A percentile compares a stretch with the other conserved stretches of the same genome.
Evolutionary conservation across 208 protist species (phyloP).

Genomic region (Acanthamoeba sp.): DNA sequence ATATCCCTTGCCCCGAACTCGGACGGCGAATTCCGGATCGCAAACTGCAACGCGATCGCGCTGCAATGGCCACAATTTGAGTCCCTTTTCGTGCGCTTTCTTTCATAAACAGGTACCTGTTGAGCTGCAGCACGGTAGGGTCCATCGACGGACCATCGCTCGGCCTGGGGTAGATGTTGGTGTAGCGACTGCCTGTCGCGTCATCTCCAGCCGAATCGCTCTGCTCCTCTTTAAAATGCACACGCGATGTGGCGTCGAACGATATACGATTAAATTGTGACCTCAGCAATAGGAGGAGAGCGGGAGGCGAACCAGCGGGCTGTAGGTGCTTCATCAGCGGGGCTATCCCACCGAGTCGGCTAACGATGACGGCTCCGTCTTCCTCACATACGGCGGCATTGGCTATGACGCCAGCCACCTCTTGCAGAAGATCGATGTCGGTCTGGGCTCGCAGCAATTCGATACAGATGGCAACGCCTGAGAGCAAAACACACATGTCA

Average conservation of each 20-base stretch:
- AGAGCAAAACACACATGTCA: not conserved
- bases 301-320: not conserved
- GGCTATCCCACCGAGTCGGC: conserved; percentile 33
- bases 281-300: not conserved
- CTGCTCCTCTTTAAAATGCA: not conserved
- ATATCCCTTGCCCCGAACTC: conserved; percentile 38
- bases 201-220: not conserved
- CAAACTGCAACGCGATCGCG: conserved; percentile 48
- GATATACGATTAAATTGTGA: no score
- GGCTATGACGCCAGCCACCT: conserved; percentile 54
- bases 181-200: not conserved
- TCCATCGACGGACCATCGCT: conserved; percentile 52
- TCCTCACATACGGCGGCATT: conserved; percentile 53
- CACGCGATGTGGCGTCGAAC: no score
- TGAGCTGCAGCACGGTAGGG: conserved; percentile 48
- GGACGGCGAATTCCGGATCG: conserved; percentile 29
- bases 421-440: conserved; percentile 39
- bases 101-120: conserved; percentile 38
- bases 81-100: no score
- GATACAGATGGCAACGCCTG: conserved; percentile 61
- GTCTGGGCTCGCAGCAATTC: conserved; percentile 10
- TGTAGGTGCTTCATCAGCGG: conserved; percentile 60
- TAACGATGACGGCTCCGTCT: conserved; percentile 47
- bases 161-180: conserved; percentile 22
- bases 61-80: no score